A percentile compares a stretch with the other conserved stretches of the same genome.
Conservation (phyloP, 306 rosid species). For the Ziziphus jujuba region DNA sequence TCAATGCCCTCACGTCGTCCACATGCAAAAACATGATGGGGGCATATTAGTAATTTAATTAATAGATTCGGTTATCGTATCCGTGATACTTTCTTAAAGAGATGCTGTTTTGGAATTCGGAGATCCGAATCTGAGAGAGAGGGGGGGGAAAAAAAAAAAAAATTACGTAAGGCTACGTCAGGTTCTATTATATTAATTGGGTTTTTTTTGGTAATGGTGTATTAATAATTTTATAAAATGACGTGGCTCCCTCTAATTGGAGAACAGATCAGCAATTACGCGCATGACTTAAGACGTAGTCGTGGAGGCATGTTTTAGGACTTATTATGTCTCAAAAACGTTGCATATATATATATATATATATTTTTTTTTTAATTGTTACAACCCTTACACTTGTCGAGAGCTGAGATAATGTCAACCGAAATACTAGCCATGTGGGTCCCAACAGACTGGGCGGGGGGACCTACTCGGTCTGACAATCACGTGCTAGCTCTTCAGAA, state of each 20-base stretch:
- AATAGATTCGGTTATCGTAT: not conserved
- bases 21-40: not conserved
- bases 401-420: not conserved
- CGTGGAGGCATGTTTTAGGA: slow-evolving; percentile 24
- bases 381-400: slow-evolving; percentile 7
- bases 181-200: not conserved
- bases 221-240: not conserved
- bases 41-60: not conserved
- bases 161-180: not conserved
- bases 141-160: too few relatives aligned
- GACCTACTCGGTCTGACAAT: slow-evolving; percentile 12
- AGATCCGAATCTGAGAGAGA: not conserved
- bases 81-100: not conserved
- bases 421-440: slow-evolving; percentile 4
- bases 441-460: slow-evolving; percentile 21
- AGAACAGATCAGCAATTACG: not conserved
- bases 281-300: slow-evolving; percentile 21
- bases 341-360: not conserved
- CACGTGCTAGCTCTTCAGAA: slow-evolving; percentile 38
- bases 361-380: not conserved
- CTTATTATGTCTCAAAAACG: not conserved
- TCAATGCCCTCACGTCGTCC: not conserved
- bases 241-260: slow-evolving; percentile 6
- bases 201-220: too few relatives aligned
- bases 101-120: not conserved